Percentiles rank a stretch among this genome's conserved stretches.
phyloP scores from a whole-genome alignment of 1,284 basidiomycete species.

The Testicularia cyperi region DNA sequence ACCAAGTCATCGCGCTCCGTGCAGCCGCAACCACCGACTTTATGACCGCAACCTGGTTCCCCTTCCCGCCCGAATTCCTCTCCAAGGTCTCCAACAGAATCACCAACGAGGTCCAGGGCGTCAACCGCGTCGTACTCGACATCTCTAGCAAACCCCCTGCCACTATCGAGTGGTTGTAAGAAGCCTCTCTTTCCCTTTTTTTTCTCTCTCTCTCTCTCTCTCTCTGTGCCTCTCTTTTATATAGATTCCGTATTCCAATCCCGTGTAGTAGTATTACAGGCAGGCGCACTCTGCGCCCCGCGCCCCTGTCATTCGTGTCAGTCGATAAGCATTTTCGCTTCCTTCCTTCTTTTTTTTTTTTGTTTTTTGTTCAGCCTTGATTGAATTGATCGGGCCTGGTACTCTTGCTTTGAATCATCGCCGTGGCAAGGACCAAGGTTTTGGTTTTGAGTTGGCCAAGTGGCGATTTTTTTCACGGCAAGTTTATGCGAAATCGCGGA shows the following conservation, averaged over 20 bases:
- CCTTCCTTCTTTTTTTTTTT: neutral
- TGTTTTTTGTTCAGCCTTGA: too few species aligned
- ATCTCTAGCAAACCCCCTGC: conserved; percentile 97
- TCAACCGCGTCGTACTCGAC: conserved; percentile 68
- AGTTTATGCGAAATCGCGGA: too few species aligned
- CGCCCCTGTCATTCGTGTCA: too few species aligned
- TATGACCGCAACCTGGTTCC: conserved; percentile 64
- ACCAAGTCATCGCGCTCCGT: conserved; percentile 70
- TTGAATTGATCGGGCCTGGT: too few species aligned
- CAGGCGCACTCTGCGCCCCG: too few species aligned
- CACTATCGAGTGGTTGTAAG: conserved; percentile 63
- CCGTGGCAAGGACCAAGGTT: too few species aligned
- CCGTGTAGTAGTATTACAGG: too few species aligned
- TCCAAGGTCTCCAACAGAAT: conserved; percentile 92
- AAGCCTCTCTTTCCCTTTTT: neutral
- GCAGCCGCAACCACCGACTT: conserved; percentile 59
- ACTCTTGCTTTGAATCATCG: too few species aligned
- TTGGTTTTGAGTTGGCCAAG: too few species aligned
- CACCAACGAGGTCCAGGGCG: conserved; percentile 92
- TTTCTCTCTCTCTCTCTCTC: neutral
- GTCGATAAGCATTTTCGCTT: too few species aligned
- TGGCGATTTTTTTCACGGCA: too few species aligned
- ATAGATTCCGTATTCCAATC: conserved; percentile 3
- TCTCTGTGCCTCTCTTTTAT: too few species aligned
- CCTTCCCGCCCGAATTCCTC: conserved; percentile 89